Evolutionary conservation across 257 asterid genomes (phyloP), one percentile per base, ranked within the genome.

Genomic region (Craterostigma plantagineum): DNA sequence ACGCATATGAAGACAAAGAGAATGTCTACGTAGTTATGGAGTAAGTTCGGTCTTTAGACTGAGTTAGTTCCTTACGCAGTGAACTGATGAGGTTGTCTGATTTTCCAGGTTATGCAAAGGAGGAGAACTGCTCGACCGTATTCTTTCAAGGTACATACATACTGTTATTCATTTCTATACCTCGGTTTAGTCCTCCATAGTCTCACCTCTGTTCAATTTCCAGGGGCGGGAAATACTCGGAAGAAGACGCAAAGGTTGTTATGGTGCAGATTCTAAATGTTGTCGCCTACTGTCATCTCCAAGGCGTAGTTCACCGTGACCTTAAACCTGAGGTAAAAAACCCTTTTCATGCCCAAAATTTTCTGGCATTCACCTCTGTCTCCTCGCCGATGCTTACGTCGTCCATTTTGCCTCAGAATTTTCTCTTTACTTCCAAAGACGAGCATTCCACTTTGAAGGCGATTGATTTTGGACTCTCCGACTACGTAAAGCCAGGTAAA

Each of bases 381-480:
- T 23, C 30, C 30, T 23, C 30, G 30, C 2, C 30, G 30, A 23
- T 23, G 30, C 6, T 23, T 23, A 23, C 6, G 6, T 23, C 30
- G 30, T 23, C 2, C 30, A 6, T 23, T 23, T 43, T 46, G n/a
- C 37, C 53, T 27, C 80, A 79, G 93, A 80, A 80, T 50, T 80
- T 80, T 52, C 84, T 80, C 54, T 73, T 63, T 11, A 51, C 64
- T 41, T 52, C 81, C 23, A 59, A 71, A 49, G 76, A 70, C 45
- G 81, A 63, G 63, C 65, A 64, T 50, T 68, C 85, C 46, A 38
- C 79, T 18, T 46, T 80, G 57, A 80, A 76, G 68, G 91, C 85
- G 56, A 76, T 76, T 10, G 93, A 80, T 62, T 76, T 80, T 49
- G 93, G 93, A 41, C 91, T 80, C 49, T 80, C 93, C 14, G 91